phyloP scores from a whole-genome alignment of 768 basidiomycete genomes.

The Russula compacta region DNA sequence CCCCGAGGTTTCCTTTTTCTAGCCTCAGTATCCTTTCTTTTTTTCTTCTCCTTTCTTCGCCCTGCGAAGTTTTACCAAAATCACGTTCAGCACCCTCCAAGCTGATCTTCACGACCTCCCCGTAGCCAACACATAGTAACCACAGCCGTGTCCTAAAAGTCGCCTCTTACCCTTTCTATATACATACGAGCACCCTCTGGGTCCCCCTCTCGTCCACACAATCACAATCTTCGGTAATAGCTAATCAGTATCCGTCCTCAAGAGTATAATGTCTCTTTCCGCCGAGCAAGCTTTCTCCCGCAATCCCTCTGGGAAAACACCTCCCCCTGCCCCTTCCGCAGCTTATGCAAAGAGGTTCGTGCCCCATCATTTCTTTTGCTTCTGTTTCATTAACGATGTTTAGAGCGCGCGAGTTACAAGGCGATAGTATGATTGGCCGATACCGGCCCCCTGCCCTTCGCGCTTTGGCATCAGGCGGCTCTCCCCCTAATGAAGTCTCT shows the following conservation, averaged over 20 bases:
- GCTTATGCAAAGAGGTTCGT: slow-evolving; percentile 79
- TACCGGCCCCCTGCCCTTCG: slow-evolving; percentile 79
- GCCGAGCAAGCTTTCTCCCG: slow-evolving; percentile 81
- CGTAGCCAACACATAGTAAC: slow-evolving; percentile 35
- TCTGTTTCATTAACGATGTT: slow-evolving; percentile 19
- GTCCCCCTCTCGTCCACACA: slow-evolving; percentile 19
- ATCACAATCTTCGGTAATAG: slow-evolving; percentile 52
- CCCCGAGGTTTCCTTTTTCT: slow-evolving; percentile 4
- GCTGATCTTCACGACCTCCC: slow-evolving; percentile 32
- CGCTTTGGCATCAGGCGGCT: slow-evolving; percentile 55
- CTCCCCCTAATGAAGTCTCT: slow-evolving; percentile 60
- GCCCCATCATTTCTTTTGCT: slow-evolving; percentile 10
- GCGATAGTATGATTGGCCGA: slow-evolving; percentile 60
- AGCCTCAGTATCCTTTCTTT: slow-evolving; percentile 4
- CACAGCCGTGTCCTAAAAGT: slow-evolving; percentile 28
- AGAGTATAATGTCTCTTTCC: slow-evolving; percentile 86
- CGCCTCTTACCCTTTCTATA: slow-evolving; percentile 26
- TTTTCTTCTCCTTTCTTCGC: slow-evolving; percentile 22
- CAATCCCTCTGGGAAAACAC: slow-evolving; percentile 80
- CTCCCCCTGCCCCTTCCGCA: slow-evolving; percentile 83
- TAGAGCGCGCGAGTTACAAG: slow-evolving; percentile 81
- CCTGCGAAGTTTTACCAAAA: slow-evolving; percentile 24
- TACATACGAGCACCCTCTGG: slow-evolving; percentile 22
- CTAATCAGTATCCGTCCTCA: slow-evolving; percentile 64
- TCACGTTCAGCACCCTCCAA: slow-evolving; percentile 1